Evolutionary conservation across 495 filamentous ascomycete species (phyloP).

Genomic region (Neurospora sp.): DNA sequence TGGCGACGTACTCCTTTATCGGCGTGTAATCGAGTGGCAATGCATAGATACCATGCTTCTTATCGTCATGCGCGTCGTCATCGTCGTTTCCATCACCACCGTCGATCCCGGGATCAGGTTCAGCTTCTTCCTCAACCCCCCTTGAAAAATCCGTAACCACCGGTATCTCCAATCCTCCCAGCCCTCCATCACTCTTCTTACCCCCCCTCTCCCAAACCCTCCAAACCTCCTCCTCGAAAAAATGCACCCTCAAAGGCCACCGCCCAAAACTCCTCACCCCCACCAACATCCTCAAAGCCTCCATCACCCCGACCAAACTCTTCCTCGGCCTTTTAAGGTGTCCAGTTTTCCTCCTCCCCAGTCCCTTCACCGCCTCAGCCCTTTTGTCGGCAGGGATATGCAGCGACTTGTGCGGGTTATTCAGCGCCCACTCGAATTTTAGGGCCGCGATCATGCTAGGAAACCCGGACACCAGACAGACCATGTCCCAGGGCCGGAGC

Average conservation of each 20-base stretch:
- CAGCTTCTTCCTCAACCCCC: neutral
- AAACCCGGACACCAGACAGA: conserved; percentile 77
- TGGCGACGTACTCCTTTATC: conserved; percentile 59
- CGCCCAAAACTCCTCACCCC: conserved; percentile 62
- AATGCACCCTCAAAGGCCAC: conserved; percentile 77
- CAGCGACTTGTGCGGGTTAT: conserved; percentile 63
- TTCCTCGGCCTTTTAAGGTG: conserved; percentile 41
- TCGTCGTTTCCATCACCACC: neutral
- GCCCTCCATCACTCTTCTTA: conserved; percentile 21
- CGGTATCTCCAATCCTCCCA: conserved; percentile 25
- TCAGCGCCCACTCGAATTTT: conserved; percentile 98
- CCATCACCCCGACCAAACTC: conserved; percentile 52
- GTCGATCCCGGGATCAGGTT: neutral
- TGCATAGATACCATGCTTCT: conserved; percentile 37
- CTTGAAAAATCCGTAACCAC: conserved; percentile 44
- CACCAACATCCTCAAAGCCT: conserved; percentile 69
- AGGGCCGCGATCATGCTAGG: conserved; percentile 75
- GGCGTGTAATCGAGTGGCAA: conserved; percentile 57
- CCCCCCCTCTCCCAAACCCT: conserved; percentile 55
- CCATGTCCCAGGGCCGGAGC: conserved; percentile 91
- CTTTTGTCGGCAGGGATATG: conserved; percentile 56
- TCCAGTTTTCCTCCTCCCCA: conserved; percentile 26
- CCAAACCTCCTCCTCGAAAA: conserved; percentile 64
- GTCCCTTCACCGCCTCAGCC: conserved; percentile 27
- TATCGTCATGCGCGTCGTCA: conserved; percentile 1